Conservation (phyloP, 371 early-diverging fungal genomes). For the Spiromyces aspiralis region DNA sequence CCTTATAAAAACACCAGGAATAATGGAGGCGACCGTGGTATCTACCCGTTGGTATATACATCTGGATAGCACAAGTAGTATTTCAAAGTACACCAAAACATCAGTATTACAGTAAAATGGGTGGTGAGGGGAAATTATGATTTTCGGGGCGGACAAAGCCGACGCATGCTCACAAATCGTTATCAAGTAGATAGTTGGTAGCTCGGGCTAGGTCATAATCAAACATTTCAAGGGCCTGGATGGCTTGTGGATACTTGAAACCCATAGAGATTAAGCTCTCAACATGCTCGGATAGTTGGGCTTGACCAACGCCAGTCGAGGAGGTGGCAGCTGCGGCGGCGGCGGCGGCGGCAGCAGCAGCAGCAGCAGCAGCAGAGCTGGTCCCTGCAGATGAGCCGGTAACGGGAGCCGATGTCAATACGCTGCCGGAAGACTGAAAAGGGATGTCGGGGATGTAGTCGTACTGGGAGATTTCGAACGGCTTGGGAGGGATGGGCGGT, state of each 20-base stretch:
- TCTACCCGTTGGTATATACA: too few species aligned
- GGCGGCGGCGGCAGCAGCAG: neutral
- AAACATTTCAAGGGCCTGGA: constrained; percentile 59
- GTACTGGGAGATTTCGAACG: constrained; percentile 5
- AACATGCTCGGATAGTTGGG: constrained; percentile 20
- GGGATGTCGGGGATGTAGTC: constrained; percentile 1
- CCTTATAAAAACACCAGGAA: too few species aligned
- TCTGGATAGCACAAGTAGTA: neutral
- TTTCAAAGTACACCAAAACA: neutral
- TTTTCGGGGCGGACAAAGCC: too few species aligned
- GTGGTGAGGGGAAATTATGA: too few species aligned
- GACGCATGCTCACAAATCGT: constrained; percentile 1
- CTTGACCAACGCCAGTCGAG: neutral
- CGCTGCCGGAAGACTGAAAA: neutral
- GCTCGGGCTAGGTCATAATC: constrained; percentile 61
- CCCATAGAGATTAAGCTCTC: constrained; percentile 58
- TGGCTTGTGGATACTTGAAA: constrained; percentile 53
- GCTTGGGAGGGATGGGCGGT: constrained; percentile 5
- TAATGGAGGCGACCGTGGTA: too few species aligned
- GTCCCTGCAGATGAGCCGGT: neutral
- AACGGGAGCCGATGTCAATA: neutral
- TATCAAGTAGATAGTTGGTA: constrained; percentile 62
- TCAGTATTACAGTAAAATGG: neutral
- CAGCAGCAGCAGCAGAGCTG: neutral
- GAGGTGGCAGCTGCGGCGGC: neutral